A percentile compares a stretch with the other conserved stretches of the same genome.
Conservation (phyloP, 108 stramenopile genomes). For the Schizochytrium sp. region DNA sequence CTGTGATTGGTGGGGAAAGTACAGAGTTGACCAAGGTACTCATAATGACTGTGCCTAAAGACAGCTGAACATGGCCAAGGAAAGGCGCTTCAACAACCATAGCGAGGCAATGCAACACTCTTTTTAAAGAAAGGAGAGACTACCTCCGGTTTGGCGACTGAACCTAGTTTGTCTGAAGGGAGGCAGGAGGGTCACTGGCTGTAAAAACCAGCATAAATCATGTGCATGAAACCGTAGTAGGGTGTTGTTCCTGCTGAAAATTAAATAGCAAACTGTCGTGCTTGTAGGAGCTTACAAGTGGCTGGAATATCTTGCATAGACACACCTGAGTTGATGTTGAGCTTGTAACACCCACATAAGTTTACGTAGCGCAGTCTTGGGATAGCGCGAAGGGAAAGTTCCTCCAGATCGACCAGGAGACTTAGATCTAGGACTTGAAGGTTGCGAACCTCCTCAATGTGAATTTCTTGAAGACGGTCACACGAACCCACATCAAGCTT, state of each 20-base stretch:
- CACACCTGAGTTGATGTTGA: not conserved
- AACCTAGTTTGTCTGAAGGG: no score
- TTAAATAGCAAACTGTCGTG: not conserved
- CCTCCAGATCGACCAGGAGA: not conserved
- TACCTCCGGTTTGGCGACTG: no score
- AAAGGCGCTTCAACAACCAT: no score
- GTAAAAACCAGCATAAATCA: no score
- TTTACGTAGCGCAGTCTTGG: conserved; percentile 11
- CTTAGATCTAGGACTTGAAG: not conserved
- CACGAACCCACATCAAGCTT: not conserved
- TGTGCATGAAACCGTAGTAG: no score
- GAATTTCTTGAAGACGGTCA: not conserved
- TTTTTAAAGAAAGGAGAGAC: no score
- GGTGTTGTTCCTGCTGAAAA: not conserved
- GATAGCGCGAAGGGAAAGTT: not conserved
- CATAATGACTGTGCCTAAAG: no score
- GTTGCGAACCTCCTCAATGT: not conserved
- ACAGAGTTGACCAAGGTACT: no score
- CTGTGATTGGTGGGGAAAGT: no score
- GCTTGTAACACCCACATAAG: not conserved
- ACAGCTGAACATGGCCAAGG: no score
- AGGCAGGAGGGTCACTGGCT: no score
- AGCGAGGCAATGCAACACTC: no score
- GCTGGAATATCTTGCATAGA: not conserved
- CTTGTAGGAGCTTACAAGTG: not conserved